Base-by-base conservation (phyloP, 2,329 filamentous ascomycete genomes). In the Shiraia bambusicola region DNA sequence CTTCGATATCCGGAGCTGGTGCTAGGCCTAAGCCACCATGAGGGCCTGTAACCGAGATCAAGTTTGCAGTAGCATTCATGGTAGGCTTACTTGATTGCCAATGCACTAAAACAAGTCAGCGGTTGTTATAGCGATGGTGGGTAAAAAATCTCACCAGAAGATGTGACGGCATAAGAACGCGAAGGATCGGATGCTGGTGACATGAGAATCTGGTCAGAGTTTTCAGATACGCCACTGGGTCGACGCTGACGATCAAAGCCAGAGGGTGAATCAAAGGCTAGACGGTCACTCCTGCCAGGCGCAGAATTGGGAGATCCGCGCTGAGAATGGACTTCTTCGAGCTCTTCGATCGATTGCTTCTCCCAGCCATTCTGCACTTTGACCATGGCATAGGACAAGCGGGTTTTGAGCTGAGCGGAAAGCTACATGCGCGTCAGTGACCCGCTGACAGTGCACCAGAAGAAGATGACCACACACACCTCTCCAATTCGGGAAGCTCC, bases 351-450 rank as follows among this genome's bases (percentile, higher is more conserved):
- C 13, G 82, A 83, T 50, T 86, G 83, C 35, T 84, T 79, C 69
- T 95, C 87, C 86, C 90, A 93, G 44, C 88, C 89, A 62, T 94
- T 84, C 50, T 71, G 88, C 28, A 96, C 87, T 69, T 95, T 96
- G 63, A 94, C 80, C 80, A 95, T 93, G 51, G 92, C 92, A 68
- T 96, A 96, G 6, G 89, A 88, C 19, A 97, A 78, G 58, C 89
- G 86, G 36, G 89, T 84, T 63, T 85, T 86, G 37, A 97, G 78
- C 62, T 92, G 87, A 40, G 84, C 81, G 28, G 88, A 89, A 39
- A 88, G 73, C 86, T 90, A 65, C 32, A 58, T 47, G 45, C 29
- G 37, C 43, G 47, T 67, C 42, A 67, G 62, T 49, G 40, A 48
- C 37, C 45, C 45, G 41, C 40, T 42, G 38, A 40, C 28, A 24